Evolutionary conservation across 1,284 basidiomycete genomes (phyloP), one percentile per base, ranked within the genome.

Genomic region (Amylostereum areolatum): DNA sequence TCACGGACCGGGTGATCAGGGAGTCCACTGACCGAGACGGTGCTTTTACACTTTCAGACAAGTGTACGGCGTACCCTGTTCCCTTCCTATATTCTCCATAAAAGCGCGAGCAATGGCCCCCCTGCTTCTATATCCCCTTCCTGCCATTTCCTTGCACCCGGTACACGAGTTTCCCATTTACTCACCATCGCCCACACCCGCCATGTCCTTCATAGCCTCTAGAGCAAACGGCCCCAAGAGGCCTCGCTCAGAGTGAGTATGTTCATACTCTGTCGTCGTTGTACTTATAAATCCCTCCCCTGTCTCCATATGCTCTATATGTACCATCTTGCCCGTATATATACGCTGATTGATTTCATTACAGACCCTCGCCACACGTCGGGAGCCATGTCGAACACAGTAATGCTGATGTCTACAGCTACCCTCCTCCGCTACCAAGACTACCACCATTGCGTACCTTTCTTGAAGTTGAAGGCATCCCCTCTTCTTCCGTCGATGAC

Each of bases 131-230:
- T 41, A 24, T 42, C 45, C 46, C 39, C 41, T 32, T 46, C 33
- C 50, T 33, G 47, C 37, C 37, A 56, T 56, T 54, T 47, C 54
- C 46, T 43, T 51, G 36, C 48, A 30, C 51, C 49, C 47, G 12
- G 55, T 50, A 48, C 31, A 40, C 46, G 54, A 55, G 39, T 31
- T 47, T 31, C 55, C 37, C 49, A 30, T 30, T 2, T 48, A 47
- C 18, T 41, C 48, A 28, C 49, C 46, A 18, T 56, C 55, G 25
- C 55, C 54, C 28, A n/a, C 48, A 2, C 46, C 55, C 30, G 47
- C 46, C 36, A 41, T 46, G 28, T 7, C 36, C 24, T 55, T 49
- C 35, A 18, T 18, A 18, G 18, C 18, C 18, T 18, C 18, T 18
- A 18, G 18, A 18, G 47, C 49, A 3, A 32, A n/a, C 29, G 31